Conservation (phyloP, 306 rosid species). For the Casuarina cunninghamiana region DNA sequence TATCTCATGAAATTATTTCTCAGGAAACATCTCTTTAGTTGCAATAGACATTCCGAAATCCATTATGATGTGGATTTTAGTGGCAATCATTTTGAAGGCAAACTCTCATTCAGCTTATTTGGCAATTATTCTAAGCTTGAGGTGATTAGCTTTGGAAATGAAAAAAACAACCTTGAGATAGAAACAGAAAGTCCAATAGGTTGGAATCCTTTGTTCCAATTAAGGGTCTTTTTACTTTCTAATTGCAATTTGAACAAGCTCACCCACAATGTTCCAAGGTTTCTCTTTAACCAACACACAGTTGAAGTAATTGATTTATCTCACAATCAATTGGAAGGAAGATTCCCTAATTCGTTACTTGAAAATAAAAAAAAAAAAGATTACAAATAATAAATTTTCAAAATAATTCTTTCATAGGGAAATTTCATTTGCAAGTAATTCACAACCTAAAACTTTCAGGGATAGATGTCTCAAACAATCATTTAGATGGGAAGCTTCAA, state of each 20-base stretch:
- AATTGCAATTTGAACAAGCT: slow-evolving; percentile 5
- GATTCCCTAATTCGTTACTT: background rate
- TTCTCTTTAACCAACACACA: background rate
- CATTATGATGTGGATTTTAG: slow-evolving; percentile 10
- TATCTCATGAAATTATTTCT: slow-evolving; percentile 12
- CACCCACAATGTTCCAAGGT: background rate
- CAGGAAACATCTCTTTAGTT: slow-evolving; percentile 17
- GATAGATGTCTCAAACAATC: background rate
- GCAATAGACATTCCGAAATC: background rate
- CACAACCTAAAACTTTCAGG: accelerated
- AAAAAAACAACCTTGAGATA: slow-evolving; percentile 11
- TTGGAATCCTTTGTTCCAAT: slow-evolving; percentile 15
- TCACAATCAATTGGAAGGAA: slow-evolving; percentile 3
- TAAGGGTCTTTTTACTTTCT: background rate
- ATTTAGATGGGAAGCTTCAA: background rate
- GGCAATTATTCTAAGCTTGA: slow-evolving; percentile 17
- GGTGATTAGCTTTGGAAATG: slow-evolving; percentile 5
- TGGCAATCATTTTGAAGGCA: slow-evolving; percentile 18
- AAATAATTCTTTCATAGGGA: background rate
- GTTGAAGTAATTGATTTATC: slow-evolving; percentile 7
- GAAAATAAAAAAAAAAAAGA: background rate
- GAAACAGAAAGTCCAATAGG: slow-evolving; percentile 6
- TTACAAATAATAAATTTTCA: background rate
- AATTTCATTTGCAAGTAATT: background rate
- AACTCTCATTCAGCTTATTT: slow-evolving; percentile 18